These are phyloP conservation scores for Xylariaceae sp. DNA, from an alignment of 2,329 filamentous ascomycete species.

Conservation along the genomic window DNA sequence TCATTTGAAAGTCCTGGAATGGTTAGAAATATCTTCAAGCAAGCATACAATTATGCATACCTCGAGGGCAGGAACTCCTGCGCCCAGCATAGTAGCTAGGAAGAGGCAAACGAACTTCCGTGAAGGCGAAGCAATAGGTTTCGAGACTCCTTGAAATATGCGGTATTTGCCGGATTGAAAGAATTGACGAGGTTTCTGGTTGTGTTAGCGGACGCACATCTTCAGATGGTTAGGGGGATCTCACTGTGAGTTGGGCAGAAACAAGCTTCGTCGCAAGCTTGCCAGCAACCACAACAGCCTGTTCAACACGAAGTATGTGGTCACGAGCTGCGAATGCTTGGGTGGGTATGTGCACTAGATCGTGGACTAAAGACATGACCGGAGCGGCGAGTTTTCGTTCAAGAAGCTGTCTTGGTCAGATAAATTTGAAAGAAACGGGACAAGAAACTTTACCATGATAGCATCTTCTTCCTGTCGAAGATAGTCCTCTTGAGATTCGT, in stretches of 20 bases:
- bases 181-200: slow-evolving; percentile 41
- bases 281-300: slow-evolving; percentile 44
- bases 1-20: slow-evolving; percentile 40
- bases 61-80: slow-evolving; percentile 45
- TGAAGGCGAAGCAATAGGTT: slow-evolving; percentile 39
- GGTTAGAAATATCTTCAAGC: slow-evolving; percentile 9
- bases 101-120: slow-evolving; percentile 52
- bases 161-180: slow-evolving; percentile 49
- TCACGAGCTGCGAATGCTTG: slow-evolving; percentile 21
- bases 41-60: slow-evolving; percentile 21
- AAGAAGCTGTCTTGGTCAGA: slow-evolving; percentile 36
- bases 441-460: slow-evolving; percentile 34
- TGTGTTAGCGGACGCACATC: slow-evolving; percentile 19
- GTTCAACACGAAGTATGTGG: slow-evolving; percentile 37
- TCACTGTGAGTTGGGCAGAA: slow-evolving; percentile 41
- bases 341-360: slow-evolving; percentile 33
- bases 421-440: background rate
- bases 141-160: slow-evolving; percentile 45
- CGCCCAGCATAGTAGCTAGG: slow-evolving; percentile 47
- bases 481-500: slow-evolving; percentile 35
- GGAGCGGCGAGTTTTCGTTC: slow-evolving; percentile 47
- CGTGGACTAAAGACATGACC: slow-evolving; percentile 49
- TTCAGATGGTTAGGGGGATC: slow-evolving; percentile 21
- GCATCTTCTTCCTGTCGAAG: slow-evolving; percentile 47
- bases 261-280: slow-evolving; percentile 46